Evolutionary conservation across 768 basidiomycete species (phyloP).

Genomic region (Naematelia aurantialba): DNA sequence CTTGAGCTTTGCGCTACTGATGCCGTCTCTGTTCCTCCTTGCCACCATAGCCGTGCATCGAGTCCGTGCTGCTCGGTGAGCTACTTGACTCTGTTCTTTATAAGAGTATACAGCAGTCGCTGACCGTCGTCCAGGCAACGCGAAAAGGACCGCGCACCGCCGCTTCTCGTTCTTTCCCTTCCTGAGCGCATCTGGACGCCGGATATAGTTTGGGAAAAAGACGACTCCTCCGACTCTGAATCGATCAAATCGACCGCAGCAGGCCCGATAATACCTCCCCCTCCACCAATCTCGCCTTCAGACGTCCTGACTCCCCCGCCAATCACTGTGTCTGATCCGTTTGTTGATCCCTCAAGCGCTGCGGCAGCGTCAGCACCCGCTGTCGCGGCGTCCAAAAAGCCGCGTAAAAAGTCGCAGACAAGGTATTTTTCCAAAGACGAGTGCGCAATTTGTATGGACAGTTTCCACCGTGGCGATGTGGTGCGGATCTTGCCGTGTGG

Average conservation of each 20-base stretch:
- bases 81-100: constrained; percentile 78
- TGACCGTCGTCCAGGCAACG: constrained; percentile 62
- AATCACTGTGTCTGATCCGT: constrained; percentile 1
- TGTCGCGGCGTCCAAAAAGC: constrained; percentile 6
- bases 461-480: constrained; percentile 80
- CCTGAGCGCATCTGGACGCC: constrained; percentile 49
- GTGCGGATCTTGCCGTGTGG: constrained; percentile 90
- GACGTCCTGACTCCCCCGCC: constrained; percentile 24
- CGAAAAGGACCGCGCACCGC: constrained; percentile 55
- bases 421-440: constrained; percentile 71
- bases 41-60: constrained; percentile 85
- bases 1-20: constrained; percentile 70
- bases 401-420: constrained; percentile 12
- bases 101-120: constrained; percentile 72
- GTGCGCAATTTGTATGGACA: constrained; percentile 88
- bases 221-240: constrained; percentile 26
- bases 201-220: constrained; percentile 50
- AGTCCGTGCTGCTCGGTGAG: constrained; percentile 56
- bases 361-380: not conserved
- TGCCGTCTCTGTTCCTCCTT: constrained; percentile 85
- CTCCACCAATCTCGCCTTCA: constrained; percentile 25
- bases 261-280: constrained; percentile 7
- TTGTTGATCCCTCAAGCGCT: not conserved
- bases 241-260: not conserved
- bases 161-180: constrained; percentile 44